Percentiles rank a stretch among this genome's conserved stretches.
Evolutionary conservation across 2,329 filamentous ascomycete species (phyloP).

Genomic region (Pseudocercospora musae): DNA sequence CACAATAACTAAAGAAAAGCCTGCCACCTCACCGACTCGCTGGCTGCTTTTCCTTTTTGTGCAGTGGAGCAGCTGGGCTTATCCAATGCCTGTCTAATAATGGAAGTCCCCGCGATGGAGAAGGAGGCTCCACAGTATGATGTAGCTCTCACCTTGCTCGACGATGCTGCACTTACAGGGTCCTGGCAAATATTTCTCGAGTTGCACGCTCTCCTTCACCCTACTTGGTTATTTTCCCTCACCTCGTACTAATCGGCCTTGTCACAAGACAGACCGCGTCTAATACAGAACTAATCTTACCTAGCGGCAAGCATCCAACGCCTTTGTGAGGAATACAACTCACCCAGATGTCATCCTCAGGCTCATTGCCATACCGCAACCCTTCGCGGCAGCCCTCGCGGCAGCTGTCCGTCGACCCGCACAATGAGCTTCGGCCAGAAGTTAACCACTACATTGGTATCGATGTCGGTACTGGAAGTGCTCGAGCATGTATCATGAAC

Average conservation of each 20-base stretch:
- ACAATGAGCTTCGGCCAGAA: conserved; percentile 56
- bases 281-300: neutral
- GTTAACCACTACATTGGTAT: conserved; percentile 73
- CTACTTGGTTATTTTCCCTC: neutral
- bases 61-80: neutral
- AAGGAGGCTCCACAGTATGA: conserved; percentile 10
- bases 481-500: conserved; percentile 93
- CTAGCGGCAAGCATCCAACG: neutral
- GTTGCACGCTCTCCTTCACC: neutral
- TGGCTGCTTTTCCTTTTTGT: neutral
- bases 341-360: conserved; percentile 8
- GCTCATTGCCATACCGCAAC: conserved; percentile 33
- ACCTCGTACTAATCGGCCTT: neutral
- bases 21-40: neutral
- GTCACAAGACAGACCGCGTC: neutral
- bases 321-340: neutral
- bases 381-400: conserved; percentile 41
- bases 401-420: conserved; percentile 50
- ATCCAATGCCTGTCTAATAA: neutral
- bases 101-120: neutral
- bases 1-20: neutral
- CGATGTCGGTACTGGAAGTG: conserved; percentile 94
- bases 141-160: conserved; percentile 7
- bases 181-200: neutral
- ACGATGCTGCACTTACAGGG: conserved; percentile 2